Evolutionary conservation across 1,284 basidiomycete species (phyloP).

Genomic region (Boletus smithii): DNA sequence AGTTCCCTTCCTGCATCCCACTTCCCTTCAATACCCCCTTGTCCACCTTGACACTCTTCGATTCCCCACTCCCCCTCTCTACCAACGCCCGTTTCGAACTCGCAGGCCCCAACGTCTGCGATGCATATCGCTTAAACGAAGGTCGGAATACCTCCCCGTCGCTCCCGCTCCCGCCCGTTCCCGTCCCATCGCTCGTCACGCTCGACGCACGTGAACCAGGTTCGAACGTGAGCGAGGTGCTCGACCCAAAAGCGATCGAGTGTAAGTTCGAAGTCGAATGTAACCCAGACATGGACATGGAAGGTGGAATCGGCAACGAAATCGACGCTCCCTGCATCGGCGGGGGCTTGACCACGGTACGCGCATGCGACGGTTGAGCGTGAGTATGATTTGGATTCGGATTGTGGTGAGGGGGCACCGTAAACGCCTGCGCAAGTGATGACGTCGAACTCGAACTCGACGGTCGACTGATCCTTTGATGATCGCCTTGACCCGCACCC

Average conservation of each 20-base stretch:
- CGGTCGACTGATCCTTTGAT: slow-evolving; percentile 29
- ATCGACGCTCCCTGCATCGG: slow-evolving; percentile 28
- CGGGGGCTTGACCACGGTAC: slow-evolving; percentile 29
- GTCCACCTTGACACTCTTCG: slow-evolving; percentile 15
- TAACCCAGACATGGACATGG: slow-evolving; percentile 16
- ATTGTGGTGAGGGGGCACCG: slow-evolving; percentile 4
- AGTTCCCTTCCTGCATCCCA: not conserved
- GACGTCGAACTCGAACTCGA: slow-evolving; percentile 37
- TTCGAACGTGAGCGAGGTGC: slow-evolving; percentile 18
- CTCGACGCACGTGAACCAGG: slow-evolving; percentile 37
- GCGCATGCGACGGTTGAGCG: no score
- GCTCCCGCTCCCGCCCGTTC: slow-evolving; percentile 26
- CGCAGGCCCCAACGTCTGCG: slow-evolving; percentile 62
- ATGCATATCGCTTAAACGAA: slow-evolving; percentile 67
- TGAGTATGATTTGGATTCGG: no score
- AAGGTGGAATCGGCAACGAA: slow-evolving; percentile 25
- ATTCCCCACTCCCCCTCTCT: slow-evolving; percentile 27
- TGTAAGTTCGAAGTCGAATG: slow-evolving; percentile 4
- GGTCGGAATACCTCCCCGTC: slow-evolving; percentile 44
- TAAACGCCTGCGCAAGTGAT: slow-evolving; percentile 39
- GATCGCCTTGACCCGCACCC: slow-evolving; percentile 6
- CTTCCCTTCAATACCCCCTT: slow-evolving; percentile 1
- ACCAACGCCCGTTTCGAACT: slow-evolving; percentile 53
- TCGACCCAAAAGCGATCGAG: slow-evolving; percentile 13
- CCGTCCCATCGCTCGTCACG: slow-evolving; percentile 31